Conservation (phyloP, 2,329 filamentous ascomycete species). For the Lasiodiplodia citricola region DNA sequence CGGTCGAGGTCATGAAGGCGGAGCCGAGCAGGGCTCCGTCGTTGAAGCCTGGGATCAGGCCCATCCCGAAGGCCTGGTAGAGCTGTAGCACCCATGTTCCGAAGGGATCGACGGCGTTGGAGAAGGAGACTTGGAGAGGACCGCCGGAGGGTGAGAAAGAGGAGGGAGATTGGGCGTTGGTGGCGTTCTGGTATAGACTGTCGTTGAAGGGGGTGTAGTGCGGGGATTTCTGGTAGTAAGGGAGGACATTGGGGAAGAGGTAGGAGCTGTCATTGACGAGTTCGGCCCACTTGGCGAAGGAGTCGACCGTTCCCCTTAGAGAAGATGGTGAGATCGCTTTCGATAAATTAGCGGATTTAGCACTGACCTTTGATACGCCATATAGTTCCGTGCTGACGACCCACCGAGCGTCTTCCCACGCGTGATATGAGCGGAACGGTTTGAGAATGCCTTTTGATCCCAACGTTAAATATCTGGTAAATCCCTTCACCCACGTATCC, state of each 20-base stretch:
- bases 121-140: conserved; percentile 26
- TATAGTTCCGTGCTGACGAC: conserved; percentile 6
- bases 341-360: background rate
- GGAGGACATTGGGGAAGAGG: conserved; percentile 29
- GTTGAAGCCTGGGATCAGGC: background rate
- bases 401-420: background rate
- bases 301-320: conserved; percentile 24
- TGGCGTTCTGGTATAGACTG: conserved; percentile 12
- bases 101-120: conserved; percentile 17
- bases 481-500: background rate
- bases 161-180: conserved; percentile 14
- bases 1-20: conserved; percentile 29
- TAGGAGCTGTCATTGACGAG: conserved; percentile 32
- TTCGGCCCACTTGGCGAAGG: conserved; percentile 31
- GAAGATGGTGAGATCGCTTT: no score
- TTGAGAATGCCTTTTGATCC: background rate
- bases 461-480: background rate
- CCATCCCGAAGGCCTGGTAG: conserved; percentile 23
- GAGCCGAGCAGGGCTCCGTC: conserved; percentile 16
- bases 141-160: conserved; percentile 30
- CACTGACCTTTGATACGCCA: conserved; percentile 24
- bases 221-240: conserved; percentile 32
- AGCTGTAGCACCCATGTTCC: background rate
- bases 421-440: background rate
- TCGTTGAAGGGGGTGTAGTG: conserved; percentile 29